Evolutionary conservation across 225 moss, liverwort and hornwort species (phyloP).

Genomic region (Marchantia paleacea): DNA sequence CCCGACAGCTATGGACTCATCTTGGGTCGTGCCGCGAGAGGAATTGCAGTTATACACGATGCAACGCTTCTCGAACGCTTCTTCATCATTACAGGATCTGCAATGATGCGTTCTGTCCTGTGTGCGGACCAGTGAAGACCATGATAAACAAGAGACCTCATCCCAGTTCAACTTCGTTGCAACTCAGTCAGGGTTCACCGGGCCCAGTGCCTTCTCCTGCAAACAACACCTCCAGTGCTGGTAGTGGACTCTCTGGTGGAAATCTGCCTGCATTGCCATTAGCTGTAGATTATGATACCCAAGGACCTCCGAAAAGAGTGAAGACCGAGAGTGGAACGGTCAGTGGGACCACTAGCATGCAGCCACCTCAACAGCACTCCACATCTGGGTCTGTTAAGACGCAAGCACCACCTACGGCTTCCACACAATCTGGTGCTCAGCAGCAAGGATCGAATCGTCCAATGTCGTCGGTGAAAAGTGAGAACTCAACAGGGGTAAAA

Average conservation of each 20-base stretch:
- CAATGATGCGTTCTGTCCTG: slow-evolving; percentile 83
- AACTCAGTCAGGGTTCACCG: slow-evolving; percentile 35
- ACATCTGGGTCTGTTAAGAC: slow-evolving; percentile 40
- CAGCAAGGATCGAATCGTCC: slow-evolving; percentile 41
- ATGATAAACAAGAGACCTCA: slow-evolving; percentile 68
- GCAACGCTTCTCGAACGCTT: slow-evolving; percentile 90
- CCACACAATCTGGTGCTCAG: slow-evolving; percentile 20
- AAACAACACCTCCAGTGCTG: slow-evolving; percentile 35
- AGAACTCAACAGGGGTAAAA: slow-evolving; percentile 46
- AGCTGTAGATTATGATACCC: slow-evolving; percentile 58
- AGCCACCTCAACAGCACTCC: slow-evolving; percentile 35
- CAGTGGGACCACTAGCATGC: slow-evolving; percentile 30
- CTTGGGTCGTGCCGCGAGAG: slow-evolving; percentile 76
- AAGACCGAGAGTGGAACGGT: slow-evolving; percentile 54
- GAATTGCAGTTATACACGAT: slow-evolving; percentile 81
- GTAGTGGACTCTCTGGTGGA: slow-evolving; percentile 37
- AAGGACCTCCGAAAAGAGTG: slow-evolving; percentile 75
- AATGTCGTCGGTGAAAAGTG: slow-evolving; percentile 39
- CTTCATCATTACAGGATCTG: slow-evolving; percentile 86
- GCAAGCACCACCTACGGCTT: slow-evolving; percentile 31
- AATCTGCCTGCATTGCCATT: slow-evolving; percentile 42
- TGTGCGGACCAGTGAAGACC: slow-evolving; percentile 94
- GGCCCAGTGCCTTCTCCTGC: slow-evolving; percentile 41
- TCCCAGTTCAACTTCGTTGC: slow-evolving; percentile 39
- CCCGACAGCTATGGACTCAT: slow-evolving; percentile 88